Evolutionary conservation across 257 asterid genomes (phyloP).

Genomic region (Asclepias syriaca): DNA sequence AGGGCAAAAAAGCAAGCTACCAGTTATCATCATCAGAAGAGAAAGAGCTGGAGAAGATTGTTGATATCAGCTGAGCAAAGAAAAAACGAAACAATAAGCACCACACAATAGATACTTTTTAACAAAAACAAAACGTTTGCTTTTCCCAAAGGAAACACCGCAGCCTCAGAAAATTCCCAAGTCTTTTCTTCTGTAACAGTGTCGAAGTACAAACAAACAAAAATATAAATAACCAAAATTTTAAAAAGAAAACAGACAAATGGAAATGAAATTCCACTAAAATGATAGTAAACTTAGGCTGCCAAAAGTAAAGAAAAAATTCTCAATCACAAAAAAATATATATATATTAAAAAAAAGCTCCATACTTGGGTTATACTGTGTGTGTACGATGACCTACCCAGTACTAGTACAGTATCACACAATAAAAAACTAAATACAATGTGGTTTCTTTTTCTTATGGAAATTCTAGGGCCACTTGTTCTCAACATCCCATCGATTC

Average conservation of each 20-base stretch:
- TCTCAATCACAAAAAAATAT: neutral
- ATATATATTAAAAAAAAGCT: neutral
- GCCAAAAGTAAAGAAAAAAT: neutral
- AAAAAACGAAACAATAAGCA: conserved; percentile 23
- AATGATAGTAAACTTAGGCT: neutral
- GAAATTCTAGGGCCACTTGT: conserved; percentile 19
- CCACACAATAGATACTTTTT: conserved; percentile 38
- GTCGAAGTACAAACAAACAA: neutral
- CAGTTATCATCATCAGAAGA: conserved; percentile 22
- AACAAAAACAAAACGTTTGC: conserved; percentile 23
- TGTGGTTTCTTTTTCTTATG: neutral
- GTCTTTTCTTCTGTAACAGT: conserved; percentile 11
- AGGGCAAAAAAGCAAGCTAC: conserved; percentile 16
- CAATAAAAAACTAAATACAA: neutral
- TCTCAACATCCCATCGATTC: conserved; percentile 10
- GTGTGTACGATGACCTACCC: neutral
- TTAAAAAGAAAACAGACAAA: neutral
- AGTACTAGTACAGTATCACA: no score
- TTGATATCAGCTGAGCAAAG: conserved; percentile 16
- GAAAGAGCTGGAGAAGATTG: conserved; percentile 13
- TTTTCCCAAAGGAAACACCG: conserved; percentile 35
- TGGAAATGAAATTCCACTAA: neutral
- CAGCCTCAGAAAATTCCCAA: conserved; percentile 55
- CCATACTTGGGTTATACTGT: neutral
- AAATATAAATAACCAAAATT: neutral